A percentile compares a stretch with the other conserved stretches of the same genome.
Evolutionary conservation across 129 eudicot species (phyloP).

Genomic region (Saussurea involucrata): DNA sequence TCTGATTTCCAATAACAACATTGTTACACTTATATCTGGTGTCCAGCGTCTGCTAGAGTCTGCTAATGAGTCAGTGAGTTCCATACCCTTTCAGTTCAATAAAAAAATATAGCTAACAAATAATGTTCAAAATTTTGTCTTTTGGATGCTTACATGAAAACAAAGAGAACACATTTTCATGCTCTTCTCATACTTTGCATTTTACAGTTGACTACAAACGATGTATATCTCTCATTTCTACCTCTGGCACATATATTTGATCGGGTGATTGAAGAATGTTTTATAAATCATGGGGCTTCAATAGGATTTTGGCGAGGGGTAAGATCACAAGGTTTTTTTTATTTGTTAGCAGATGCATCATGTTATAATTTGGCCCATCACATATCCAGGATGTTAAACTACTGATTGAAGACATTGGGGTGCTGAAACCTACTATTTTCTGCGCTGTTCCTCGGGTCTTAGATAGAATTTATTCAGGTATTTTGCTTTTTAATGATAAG

Average conservation of each 20-base stretch:
- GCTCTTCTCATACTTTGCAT: not conserved
- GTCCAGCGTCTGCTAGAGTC: slow-evolving; percentile 55
- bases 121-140: not conserved
- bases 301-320: slow-evolving; percentile 99
- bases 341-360: not conserved
- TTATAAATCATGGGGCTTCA: slow-evolving; percentile 75
- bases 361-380: slow-evolving; percentile 2
- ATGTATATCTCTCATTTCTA: slow-evolving; percentile 88
- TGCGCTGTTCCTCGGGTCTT: slow-evolving; percentile 99
- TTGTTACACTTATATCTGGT: slow-evolving; percentile 72
- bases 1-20: slow-evolving; percentile 72
- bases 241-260: slow-evolving; percentile 98
- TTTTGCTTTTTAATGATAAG: not conserved
- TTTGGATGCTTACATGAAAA: not conserved
- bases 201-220: slow-evolving; percentile 55
- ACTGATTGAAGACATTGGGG: slow-evolving; percentile 78
- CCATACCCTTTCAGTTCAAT: not conserved
- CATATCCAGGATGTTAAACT: slow-evolving; percentile 74
- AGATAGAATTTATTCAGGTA: slow-evolving; percentile 89
- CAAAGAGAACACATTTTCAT: not conserved
- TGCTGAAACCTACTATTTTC: slow-evolving; percentile 82
- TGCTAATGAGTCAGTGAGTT: slow-evolving; percentile 66
- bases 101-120: not conserved
- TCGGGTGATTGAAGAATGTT: slow-evolving; percentile 88
- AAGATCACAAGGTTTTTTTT: slow-evolving; percentile 23